phyloP scores from a whole-genome alignment of 78 protist genomes.

The Ministeria vibrans region DNA sequence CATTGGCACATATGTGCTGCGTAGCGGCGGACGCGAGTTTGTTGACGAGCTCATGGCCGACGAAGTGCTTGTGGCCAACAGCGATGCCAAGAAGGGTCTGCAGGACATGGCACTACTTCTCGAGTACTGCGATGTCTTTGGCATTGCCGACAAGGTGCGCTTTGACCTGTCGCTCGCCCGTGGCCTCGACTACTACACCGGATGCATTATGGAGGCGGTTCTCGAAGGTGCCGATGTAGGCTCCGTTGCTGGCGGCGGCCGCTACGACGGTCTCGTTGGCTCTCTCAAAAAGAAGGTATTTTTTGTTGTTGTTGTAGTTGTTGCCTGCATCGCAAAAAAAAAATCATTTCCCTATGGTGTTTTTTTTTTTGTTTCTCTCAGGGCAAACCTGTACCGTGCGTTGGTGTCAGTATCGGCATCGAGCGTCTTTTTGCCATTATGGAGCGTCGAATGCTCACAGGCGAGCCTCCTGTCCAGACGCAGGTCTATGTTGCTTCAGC shows the following conservation, averaged over 20 bases:
- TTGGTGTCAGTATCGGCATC: slow-evolving; percentile 84
- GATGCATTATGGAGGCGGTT: slow-evolving; percentile 81
- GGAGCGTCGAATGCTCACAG: slow-evolving; percentile 15
- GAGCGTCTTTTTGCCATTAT: slow-evolving; percentile 81
- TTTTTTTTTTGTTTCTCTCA: slow-evolving; percentile 66
- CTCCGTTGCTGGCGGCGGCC: slow-evolving; percentile 89
- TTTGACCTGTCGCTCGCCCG: slow-evolving; percentile 84
- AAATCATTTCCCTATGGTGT: no score
- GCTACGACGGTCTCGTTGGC: slow-evolving; percentile 88
- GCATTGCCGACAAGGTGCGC: slow-evolving; percentile 19
- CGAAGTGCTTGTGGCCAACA: slow-evolving; percentile 11
- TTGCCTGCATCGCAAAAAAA: no score
- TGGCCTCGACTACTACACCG: slow-evolving; percentile 93
- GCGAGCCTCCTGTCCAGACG: background rate
- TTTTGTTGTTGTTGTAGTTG: no score
- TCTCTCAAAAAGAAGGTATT: no score
- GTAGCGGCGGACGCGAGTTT: slow-evolving; percentile 26
- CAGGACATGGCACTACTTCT: slow-evolving; percentile 41
- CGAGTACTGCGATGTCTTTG: slow-evolving; percentile 33
- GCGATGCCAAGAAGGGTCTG: slow-evolving; percentile 50
- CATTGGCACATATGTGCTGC: slow-evolving; percentile 52
- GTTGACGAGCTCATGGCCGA: slow-evolving; percentile 5
- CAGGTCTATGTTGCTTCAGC: background rate
- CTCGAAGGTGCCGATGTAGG: slow-evolving; percentile 43
- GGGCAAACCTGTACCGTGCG: slow-evolving; percentile 75